Base-by-base conservation (phyloP, 2,329 filamentous ascomycete species). In the Ophiocordyceps camponoti-rufipedis region DNA sequence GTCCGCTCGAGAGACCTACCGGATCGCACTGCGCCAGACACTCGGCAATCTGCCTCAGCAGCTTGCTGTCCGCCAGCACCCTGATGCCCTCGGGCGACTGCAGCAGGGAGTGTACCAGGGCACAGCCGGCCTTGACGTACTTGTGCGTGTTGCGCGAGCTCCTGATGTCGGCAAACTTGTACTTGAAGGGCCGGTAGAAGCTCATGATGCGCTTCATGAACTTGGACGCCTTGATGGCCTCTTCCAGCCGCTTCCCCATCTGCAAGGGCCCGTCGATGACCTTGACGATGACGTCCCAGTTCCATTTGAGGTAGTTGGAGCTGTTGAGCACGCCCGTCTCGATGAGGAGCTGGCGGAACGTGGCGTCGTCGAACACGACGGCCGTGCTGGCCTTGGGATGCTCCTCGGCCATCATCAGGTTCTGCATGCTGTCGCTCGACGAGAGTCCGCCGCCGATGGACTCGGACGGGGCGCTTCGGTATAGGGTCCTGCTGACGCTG, bases 151-250 rank as follows among this genome's bases (percentile, higher is more conserved):
- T 85, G 49, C 91, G 84, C 0, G 87, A 94, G 58, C 86, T 96
- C 52, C 85, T 81, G 40, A 91, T 75, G 53, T 93, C 85, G 0
- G 88, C 85, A 55, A 96, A 98, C 51, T 87, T 82, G 58, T 87
- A 93, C 59, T 98, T 98, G 67, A 98, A 98, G 1, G 91, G 91
- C 11, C 91, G 76, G 58, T 94, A 94, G 58, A 98, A 98, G 48
- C 87, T 91, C 59, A 95, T 79, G 47, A 98, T 72, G 10, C 93
- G 75, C 65, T 96, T 95, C 54, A 96, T 82, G 56, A 96, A 98
- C 58, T 96, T 96, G 2, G 88, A 94, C 1, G 83, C 87, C 58
- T 87, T 89, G 58, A 94, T 84, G 0, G 89, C 89, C 62, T 98
- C 91, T 53, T 95, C 89, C 5, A 98, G 71, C 11, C 91, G 75